phyloP scores from a whole-genome alignment of 129 eudicot species.

The Erigeron canadensis region DNA sequence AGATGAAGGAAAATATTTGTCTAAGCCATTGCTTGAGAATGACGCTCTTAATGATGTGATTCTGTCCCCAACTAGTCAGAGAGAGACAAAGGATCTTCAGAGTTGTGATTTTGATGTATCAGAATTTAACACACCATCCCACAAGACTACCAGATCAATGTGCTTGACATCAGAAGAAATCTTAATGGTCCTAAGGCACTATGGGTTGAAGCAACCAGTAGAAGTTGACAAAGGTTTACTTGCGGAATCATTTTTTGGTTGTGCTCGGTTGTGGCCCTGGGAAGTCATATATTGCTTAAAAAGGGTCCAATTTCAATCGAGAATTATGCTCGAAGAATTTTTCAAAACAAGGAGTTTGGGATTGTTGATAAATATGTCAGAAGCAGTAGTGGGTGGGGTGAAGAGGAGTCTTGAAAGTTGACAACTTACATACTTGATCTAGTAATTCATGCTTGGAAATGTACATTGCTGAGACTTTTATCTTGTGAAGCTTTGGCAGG shows the following conservation, averaged over 20 bases:
- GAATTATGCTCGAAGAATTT: neutral
- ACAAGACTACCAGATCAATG: neutral
- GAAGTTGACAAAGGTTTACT: neutral
- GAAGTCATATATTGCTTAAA: neutral
- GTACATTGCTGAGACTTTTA: too few species aligned
- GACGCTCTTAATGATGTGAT: neutral
- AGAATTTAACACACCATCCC: neutral
- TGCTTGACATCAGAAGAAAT: conserved; percentile 1
- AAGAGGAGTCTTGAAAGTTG: neutral
- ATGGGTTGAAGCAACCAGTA: neutral
- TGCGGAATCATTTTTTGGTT: neutral
- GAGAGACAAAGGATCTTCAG: too few species aligned
- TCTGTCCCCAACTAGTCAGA: too few species aligned
- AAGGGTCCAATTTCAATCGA: neutral
- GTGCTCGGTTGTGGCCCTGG: conserved; percentile 2
- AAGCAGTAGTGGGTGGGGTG: neutral
- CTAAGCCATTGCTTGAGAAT: neutral
- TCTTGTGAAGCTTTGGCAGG: neutral
- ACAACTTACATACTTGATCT: neutral
- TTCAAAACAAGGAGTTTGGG: neutral
- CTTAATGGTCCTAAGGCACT: neutral
- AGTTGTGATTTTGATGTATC: neutral
- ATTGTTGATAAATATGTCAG: neutral
- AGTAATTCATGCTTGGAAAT: neutral
- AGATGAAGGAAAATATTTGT: too few species aligned